Percentiles rank a stretch among this genome's conserved stretches.
These are phyloP conservation scores for Leucosporidium scottii DNA, from an alignment of 768 basidiomycete genomes.

Conservation along the genomic window DNA sequence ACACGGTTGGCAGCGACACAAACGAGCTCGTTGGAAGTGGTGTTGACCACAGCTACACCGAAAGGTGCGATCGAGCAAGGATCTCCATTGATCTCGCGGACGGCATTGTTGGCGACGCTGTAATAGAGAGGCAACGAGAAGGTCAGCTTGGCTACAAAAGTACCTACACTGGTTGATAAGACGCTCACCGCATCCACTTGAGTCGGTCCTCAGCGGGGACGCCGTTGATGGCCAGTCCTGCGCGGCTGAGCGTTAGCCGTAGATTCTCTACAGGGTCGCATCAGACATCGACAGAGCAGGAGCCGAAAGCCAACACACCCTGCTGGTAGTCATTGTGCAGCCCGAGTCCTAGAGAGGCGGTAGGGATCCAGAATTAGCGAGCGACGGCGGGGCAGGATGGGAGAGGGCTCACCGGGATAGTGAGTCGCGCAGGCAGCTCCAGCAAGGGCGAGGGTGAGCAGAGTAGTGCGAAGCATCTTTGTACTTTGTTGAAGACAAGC, in stretches of 20 bases:
- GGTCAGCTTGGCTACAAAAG: no score
- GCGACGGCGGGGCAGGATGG: neutral
- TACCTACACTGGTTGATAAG: no score
- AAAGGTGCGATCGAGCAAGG: conserved; percentile 37
- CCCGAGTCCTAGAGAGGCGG: neutral
- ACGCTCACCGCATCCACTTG: conserved; percentile 23
- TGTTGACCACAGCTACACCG: conserved; percentile 38
- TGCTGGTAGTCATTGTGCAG: conserved; percentile 24
- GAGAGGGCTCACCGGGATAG: neutral
- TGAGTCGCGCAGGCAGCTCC: no score
- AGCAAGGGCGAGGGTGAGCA: no score
- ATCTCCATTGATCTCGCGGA: conserved; percentile 30
- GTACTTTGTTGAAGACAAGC: no score
- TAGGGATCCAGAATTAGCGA: neutral
- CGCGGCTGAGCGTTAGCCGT: no score
- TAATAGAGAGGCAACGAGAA: neutral
- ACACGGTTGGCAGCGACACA: conserved; percentile 37
- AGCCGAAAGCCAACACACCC: neutral
- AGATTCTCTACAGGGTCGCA: no score
- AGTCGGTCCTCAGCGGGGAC: conserved; percentile 2
- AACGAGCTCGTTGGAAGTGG: conserved; percentile 36
- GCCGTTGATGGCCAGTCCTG: conserved; percentile 17
- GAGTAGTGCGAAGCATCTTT: no score
- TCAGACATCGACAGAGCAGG: no score
- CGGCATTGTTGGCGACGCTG: conserved; percentile 4